Conservation (phyloP, 106 monocot species). For the Ottelia alismoides region DNA sequence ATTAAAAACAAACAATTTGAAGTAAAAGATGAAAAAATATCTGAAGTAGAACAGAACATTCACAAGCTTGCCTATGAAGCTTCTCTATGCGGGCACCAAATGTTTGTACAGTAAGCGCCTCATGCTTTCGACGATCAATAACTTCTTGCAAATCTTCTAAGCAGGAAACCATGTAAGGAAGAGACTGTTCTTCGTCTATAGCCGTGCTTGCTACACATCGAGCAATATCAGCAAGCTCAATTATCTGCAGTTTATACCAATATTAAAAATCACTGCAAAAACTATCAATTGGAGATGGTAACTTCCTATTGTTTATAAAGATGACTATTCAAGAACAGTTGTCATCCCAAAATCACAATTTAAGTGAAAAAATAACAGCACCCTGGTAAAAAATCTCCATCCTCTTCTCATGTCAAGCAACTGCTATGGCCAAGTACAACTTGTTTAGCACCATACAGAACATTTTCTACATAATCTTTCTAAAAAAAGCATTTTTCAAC, state of each 20-base stretch:
- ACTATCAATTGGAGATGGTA: too few relatives aligned
- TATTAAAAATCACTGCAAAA: too few relatives aligned
- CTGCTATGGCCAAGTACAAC: too few relatives aligned
- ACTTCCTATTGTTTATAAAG: too few relatives aligned
- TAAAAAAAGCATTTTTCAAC: too few relatives aligned
- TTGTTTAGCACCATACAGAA: too few relatives aligned
- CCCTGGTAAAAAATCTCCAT: too few relatives aligned
- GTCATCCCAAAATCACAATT: too few relatives aligned
- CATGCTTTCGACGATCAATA: conserved; percentile 60
- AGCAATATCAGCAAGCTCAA: conserved; percentile 97
- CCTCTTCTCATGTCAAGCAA: too few relatives aligned
- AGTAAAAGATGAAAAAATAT: not conserved
- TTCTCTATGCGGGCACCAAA: conserved; percentile 97
- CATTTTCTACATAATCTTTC: too few relatives aligned
- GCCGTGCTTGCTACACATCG: conserved; percentile 70
- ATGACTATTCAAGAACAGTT: too few relatives aligned
- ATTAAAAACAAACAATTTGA: conserved; percentile 1
- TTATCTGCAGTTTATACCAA: conserved; percentile 32
- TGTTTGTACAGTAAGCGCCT: conserved; percentile 95
- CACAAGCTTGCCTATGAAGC: conserved; percentile 62
- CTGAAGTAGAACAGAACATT: not conserved
- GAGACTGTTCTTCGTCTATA: conserved; percentile 64
- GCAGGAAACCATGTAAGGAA: conserved; percentile 69
- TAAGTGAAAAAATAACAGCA: too few relatives aligned
- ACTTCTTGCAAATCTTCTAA: conserved; percentile 97